Evolutionary conservation across 345 rosid species (phyloP), one percentile per base, ranked within the genome.

Genomic region (Isatis tinctoria): DNA sequence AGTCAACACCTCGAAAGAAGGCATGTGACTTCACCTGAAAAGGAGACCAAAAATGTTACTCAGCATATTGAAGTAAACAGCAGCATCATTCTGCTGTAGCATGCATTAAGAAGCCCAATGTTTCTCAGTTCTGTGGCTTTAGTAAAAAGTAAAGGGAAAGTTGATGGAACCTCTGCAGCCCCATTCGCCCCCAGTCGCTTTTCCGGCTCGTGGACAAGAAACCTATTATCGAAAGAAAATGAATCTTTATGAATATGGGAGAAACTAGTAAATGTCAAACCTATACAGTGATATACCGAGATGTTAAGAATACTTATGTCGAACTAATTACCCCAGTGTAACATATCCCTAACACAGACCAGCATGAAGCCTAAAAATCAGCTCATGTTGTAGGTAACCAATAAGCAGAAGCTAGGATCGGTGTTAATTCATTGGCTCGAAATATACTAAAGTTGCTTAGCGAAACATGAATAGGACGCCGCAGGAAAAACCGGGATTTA

Each of bases 181-280:
- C 91, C 96, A 60, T 84, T 82, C 43, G 87, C 90, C 67, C 96
- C 96, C 53, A 90, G 60, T 44, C 93, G 86, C 73, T 78, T 84
- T 65, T 79, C 80, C 40, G 91, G 88, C 66, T 90, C 87, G 70
- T 85, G 96, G 41, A 79, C 78, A 79, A 90, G 89, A 72, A 90
- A 81, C 85, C 93, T 90, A 64, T 18, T 70, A 48, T 7, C 53
- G 36, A 74, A 70, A 75, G 69, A 70, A 72, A 48, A 8, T 24
- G 60, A 77, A 13, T 33, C 30, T n/a, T 59, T 13, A 32, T 67
- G 58, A 67, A 11, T 39, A 52, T 44, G 13, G 33, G 49, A 66
- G 32, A 49, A 48, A 58, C 12, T 33, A 36, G 44, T 62, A 54
- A n/a, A 59, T 1, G 1, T 58, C 49, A 74, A 65, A 65, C 52